These are phyloP conservation scores for Hymenoscyphus infarciens DNA, from an alignment of 2,329 filamentous ascomycete genomes.

Conservation along the genomic window DNA sequence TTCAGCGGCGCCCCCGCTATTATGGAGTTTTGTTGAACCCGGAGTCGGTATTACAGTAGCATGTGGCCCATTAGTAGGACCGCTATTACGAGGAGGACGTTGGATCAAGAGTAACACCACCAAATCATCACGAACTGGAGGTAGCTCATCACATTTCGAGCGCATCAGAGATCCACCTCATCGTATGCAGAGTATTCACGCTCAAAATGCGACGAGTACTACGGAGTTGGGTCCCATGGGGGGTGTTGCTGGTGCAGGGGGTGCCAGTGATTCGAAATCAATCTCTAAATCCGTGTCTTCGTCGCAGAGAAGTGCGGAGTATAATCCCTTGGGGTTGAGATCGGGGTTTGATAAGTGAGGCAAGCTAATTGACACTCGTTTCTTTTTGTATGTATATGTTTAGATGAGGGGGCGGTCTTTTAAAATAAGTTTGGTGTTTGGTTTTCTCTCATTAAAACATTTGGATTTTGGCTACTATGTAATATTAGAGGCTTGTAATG, in stretches of 20 bases:
- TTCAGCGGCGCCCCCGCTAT: slow-evolving; percentile 5
- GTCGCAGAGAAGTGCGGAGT: neutral
- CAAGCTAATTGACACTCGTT: neutral
- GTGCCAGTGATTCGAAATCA: neutral
- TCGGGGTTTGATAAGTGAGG: neutral
- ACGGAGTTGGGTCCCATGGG: neutral
- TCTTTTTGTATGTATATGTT: neutral
- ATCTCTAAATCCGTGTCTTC: neutral
- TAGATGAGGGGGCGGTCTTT: neutral
- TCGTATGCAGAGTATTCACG: neutral
- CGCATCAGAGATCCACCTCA: neutral
- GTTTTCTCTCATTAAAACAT: neutral
- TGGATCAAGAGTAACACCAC: neutral
- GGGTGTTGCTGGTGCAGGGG: neutral
- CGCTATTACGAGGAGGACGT: slow-evolving; percentile 2
- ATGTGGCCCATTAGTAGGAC: slow-evolving; percentile 13
- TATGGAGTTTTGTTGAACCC: slow-evolving; percentile 13
- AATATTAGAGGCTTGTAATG: no score
- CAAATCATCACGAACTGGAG: neutral
- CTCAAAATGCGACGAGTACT: neutral
- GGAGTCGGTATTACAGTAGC: slow-evolving; percentile 12
- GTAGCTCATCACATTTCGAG: neutral
- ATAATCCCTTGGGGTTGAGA: neutral
- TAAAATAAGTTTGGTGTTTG: neutral
- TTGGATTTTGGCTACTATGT: no score